Evolutionary conservation across 768 basidiomycete genomes (phyloP), one percentile per base, ranked within the genome.

Genomic region (Baorangia bicolor): DNA sequence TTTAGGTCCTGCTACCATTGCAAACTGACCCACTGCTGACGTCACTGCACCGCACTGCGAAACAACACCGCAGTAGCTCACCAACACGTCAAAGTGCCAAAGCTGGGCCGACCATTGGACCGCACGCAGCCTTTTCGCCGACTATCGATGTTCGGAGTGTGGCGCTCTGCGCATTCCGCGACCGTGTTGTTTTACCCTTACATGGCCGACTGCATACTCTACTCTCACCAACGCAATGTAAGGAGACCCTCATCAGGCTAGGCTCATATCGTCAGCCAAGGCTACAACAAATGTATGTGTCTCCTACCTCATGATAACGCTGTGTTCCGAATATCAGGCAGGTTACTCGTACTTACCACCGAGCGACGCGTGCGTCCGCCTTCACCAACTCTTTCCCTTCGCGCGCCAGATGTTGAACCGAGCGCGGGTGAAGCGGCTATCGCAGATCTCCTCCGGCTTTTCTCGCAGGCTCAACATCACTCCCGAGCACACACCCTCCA

Each of bases 101-200:
- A 61, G 73, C 57, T 64, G 49, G 60, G 73, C 37, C 58, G 57
- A 21, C 73, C 65, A 55, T 69, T 63, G 51, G 53, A 7, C 60
- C 60, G 2, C 58, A 60, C 14, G 25, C 64, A 4, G 55, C 69
- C 34, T 73, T 81, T 21, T 66, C 78, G 1, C 75, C 80, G 16
- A 82, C 81, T 34, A 90, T 94, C 49, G 92, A 94, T 59, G 90
- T 93, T 25, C 85, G 92, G 30, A 83, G 83, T 7, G 79, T 93
- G n/a, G 88, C 90, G 7, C 77, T 94, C 25, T 81, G 84, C 39
- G 83, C 87, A 9, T 94, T 94, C 68, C 83, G 92, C 28, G 91
- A 94, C 73, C 81, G 81, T 52, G 84, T 93, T 53, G 83, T 93
- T 34, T 75, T 90, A 20, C 88, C 90, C 0, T 74, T 88, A 18